Percentiles rank a stretch among this genome's conserved stretches.
phyloP scores from a whole-genome alignment of 192 early-diverging fungal species.

The Gryganskiella cystojenkinii region DNA sequence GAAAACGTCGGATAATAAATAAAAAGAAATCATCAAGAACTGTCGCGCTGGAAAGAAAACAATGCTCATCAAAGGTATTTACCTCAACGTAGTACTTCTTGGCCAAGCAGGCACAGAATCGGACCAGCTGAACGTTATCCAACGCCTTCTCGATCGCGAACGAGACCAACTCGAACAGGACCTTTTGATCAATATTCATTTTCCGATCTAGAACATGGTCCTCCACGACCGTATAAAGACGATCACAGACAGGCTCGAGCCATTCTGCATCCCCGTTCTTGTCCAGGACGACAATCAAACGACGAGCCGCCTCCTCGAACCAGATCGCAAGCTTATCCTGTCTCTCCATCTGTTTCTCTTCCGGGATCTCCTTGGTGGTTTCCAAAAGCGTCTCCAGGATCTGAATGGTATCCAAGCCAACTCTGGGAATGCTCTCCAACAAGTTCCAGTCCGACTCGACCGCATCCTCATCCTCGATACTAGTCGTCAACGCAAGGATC shows the following conservation, averaged over 20 bases:
- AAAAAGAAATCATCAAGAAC: too few species aligned
- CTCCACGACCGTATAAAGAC: conserved; percentile 31
- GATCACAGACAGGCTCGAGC: conserved; percentile 43
- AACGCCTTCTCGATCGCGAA: conserved; percentile 51
- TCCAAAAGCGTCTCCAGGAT: conserved; percentile 24
- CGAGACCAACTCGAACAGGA: conserved; percentile 43
- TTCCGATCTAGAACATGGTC: conserved; percentile 38
- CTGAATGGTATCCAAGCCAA: conserved; percentile 30
- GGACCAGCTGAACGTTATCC: conserved; percentile 52
- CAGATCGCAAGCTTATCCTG: conserved; percentile 29
- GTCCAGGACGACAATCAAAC: conserved; percentile 27
- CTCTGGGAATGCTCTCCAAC: conserved; percentile 28
- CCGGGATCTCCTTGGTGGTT: conserved; percentile 8
- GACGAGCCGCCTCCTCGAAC: conserved; percentile 37
- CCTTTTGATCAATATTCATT: conserved; percentile 42
- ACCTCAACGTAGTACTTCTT: conserved; percentile 50
- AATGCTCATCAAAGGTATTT: conserved; percentile 7
- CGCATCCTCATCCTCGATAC: conserved; percentile 13
- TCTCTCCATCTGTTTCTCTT: conserved; percentile 18
- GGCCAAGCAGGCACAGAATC: conserved; percentile 52
- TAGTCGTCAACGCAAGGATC: conserved; percentile 22
- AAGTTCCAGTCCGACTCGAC: conserved; percentile 19
- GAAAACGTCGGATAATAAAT: neutral
- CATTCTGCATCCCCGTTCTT: conserved; percentile 39
- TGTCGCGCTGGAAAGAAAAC: neutral